A percentile compares a stretch with the other conserved stretches of the same genome.
Conservation (phyloP, 108 stramenopile genomes). For the Skeletonema marinoi region DNA sequence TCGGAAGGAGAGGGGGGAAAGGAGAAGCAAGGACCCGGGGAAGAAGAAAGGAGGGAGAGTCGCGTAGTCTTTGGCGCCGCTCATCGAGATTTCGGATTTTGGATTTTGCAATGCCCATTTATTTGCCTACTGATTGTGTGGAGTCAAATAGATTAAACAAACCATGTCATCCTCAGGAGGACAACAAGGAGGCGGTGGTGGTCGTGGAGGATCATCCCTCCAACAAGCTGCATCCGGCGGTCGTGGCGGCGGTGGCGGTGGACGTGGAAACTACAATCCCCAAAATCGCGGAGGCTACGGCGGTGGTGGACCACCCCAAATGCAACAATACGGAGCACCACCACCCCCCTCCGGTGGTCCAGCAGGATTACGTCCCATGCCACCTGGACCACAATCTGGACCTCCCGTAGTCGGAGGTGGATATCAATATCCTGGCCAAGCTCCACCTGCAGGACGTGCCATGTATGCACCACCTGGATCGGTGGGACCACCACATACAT, state of each 20-base stretch:
- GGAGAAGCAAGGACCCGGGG: too few species aligned
- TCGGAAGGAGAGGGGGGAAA: too few species aligned
- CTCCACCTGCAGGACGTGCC: neutral
- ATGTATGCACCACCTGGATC: neutral
- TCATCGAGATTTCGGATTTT: too few species aligned
- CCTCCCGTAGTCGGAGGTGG: neutral
- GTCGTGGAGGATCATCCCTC: constrained; percentile 19
- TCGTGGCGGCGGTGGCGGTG: constrained; percentile 6
- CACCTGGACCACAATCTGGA: neutral
- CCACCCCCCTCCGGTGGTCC: neutral
- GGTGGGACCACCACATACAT: neutral
- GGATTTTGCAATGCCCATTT: too few species aligned
- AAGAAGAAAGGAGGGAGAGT: too few species aligned
- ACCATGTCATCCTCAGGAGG: neutral
- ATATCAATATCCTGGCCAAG: neutral
- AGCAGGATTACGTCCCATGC: neutral
- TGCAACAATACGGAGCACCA: neutral
- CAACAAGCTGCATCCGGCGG: constrained; percentile 16
- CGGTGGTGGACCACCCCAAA: constrained; percentile 11
- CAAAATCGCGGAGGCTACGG: constrained; percentile 1
- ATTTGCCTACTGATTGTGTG: neutral
- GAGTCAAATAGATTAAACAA: neutral
- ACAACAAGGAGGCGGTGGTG: neutral
- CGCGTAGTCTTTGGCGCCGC: too few species aligned
- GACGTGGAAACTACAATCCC: neutral